phyloP scores from a whole-genome alignment of 352 stramenopile genomes.

The Pythium volutum region DNA sequence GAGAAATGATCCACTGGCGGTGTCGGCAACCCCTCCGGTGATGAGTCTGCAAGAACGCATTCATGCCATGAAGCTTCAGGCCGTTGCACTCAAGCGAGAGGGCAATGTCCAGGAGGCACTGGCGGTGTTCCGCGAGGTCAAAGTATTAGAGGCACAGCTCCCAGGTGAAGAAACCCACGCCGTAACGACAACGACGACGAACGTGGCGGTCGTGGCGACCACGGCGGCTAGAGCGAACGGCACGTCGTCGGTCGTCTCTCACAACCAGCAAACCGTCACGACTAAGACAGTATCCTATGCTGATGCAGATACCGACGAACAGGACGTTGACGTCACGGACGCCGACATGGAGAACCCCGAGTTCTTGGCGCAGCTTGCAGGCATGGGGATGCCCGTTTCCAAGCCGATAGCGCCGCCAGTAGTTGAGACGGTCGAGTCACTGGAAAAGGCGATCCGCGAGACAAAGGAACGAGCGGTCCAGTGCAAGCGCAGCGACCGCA shows the following conservation, averaged over 20 bases:
- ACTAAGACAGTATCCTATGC: not conserved
- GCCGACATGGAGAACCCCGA: constrained; percentile 75
- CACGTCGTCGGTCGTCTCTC: not conserved
- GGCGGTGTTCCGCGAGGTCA: constrained; percentile 56
- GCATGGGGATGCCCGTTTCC: constrained; percentile 35
- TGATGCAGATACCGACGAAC: not conserved
- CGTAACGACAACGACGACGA: not conserved
- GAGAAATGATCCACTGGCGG: not conserved
- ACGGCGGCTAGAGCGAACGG: no score
- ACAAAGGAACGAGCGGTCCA: constrained; percentile 47
- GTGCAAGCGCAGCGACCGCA: constrained; percentile 55
- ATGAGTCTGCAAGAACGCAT: constrained; percentile 21
- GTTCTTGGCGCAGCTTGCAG: constrained; percentile 55
- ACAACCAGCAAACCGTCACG: not conserved
- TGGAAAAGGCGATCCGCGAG: constrained; percentile 46
- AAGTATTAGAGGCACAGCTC: constrained; percentile 40
- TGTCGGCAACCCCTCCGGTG: not conserved
- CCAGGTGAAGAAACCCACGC: not conserved
- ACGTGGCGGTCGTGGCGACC: not conserved
- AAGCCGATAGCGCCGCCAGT: not conserved
- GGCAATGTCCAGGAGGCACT: constrained; percentile 52
- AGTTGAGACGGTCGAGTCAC: constrained; percentile 13
- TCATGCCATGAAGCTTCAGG: constrained; percentile 50
- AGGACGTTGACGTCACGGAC: constrained; percentile 67
- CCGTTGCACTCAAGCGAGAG: constrained; percentile 51